Conservation (phyloP, 257 asterid genomes). For the Scutellaria minor region DNA sequence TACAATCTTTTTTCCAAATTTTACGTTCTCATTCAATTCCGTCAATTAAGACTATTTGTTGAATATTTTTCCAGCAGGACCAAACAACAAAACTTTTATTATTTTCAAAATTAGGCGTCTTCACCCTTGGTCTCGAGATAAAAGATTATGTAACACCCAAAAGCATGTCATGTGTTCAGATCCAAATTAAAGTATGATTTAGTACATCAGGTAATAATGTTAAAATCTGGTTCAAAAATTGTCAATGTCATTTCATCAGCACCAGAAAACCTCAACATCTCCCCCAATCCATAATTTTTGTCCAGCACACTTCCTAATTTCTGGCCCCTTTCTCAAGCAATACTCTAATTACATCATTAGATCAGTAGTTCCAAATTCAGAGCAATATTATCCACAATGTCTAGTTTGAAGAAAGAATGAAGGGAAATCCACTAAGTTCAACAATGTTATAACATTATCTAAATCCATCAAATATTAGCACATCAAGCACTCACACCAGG, state of each 20-base stretch:
- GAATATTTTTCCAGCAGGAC: constrained; percentile 14
- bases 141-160: constrained; percentile 1
- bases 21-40: constrained; percentile 12
- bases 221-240: constrained; percentile 2
- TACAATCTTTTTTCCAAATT: not conserved
- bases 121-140: constrained; percentile 6
- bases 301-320: constrained; percentile 31
- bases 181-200: constrained; percentile 4
- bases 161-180: constrained; percentile 6
- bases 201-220: not conserved
- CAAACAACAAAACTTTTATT: not conserved
- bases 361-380: constrained; percentile 21
- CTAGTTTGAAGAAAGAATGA: constrained; percentile 23
- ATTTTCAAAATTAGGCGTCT: constrained; percentile 6
- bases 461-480: constrained; percentile 27
- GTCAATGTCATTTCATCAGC: constrained; percentile 12
- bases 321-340: not conserved
- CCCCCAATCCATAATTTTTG: constrained; percentile 3
- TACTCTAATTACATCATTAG: constrained; percentile 24
- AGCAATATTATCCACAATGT: not conserved
- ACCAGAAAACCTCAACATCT: constrained; percentile 17
- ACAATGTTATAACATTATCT: constrained; percentile 14
- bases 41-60: not conserved
- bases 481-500: constrained; percentile 79
- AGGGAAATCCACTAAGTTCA: constrained; percentile 27